Evolutionary conservation across 1,284 basidiomycete species (phyloP).

Genomic region (Hortiboletus rubellus): DNA sequence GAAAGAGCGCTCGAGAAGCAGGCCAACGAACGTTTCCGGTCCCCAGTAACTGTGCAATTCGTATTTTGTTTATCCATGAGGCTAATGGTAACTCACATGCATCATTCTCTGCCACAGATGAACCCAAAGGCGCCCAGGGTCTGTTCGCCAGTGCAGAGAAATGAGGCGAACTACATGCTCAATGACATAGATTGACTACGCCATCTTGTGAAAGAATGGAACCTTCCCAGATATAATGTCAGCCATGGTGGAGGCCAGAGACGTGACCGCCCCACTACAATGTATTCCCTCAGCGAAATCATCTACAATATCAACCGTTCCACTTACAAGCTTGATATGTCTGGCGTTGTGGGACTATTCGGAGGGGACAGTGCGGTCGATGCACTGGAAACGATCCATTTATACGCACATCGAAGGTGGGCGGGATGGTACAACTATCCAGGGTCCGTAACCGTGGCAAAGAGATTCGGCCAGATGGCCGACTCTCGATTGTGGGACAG

Average conservation of each 20-base stretch:
- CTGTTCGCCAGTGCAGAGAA: background rate
- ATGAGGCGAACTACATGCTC: background rate
- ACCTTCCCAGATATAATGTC: conserved; percentile 1
- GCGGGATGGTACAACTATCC: conserved; percentile 39
- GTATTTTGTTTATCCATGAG: background rate
- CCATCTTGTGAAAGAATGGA: background rate
- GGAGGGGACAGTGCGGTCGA: conserved; percentile 35
- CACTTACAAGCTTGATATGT: conserved; percentile 24
- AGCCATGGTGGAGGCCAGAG: background rate
- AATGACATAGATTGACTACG: background rate
- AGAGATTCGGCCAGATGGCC: conserved; percentile 32
- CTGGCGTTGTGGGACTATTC: conserved; percentile 31
- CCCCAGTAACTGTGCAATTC: background rate
- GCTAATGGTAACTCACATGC: background rate
- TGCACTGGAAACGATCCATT: conserved; percentile 32
- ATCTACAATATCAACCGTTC: conserved; percentile 14
- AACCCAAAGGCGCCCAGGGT: background rate
- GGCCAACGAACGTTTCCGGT: background rate
- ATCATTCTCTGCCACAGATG: conserved; percentile 1
- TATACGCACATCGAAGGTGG: conserved; percentile 32
- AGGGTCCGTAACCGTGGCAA: conserved; percentile 30
- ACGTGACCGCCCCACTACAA: background rate
- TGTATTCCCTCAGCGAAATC: conserved; percentile 17
- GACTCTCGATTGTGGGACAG: conserved; percentile 28
- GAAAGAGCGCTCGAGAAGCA: background rate